These are phyloP conservation scores for Hyphopichia homilentoma DNA, from an alignment of 805 yeast genomes.

Conservation along the genomic window DNA sequence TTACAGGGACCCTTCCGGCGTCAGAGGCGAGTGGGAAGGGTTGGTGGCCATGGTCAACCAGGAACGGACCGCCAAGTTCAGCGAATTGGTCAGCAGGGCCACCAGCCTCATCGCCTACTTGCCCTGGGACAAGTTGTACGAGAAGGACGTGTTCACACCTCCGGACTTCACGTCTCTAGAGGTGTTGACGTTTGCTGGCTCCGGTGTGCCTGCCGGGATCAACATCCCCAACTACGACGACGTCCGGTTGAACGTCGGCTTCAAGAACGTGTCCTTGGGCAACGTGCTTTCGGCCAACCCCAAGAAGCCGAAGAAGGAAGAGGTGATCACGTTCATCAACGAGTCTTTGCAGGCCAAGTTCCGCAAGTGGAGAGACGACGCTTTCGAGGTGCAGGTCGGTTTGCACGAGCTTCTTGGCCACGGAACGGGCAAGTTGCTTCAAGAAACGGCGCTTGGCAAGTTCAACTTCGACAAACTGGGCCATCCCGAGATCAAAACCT, in stretches of 20 bases:
- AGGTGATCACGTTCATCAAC: slow-evolving; percentile 63
- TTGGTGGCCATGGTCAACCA: slow-evolving; percentile 86
- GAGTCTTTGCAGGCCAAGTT: slow-evolving; percentile 52
- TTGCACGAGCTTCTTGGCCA: slow-evolving; percentile 90
- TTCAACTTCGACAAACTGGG: slow-evolving; percentile 67
- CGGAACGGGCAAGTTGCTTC: slow-evolving; percentile 81
- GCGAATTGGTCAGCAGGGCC: slow-evolving; percentile 64
- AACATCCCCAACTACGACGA: slow-evolving; percentile 92
- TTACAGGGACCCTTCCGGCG: slow-evolving; percentile 88
- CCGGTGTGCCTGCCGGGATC: slow-evolving; percentile 91
- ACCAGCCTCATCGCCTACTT: slow-evolving; percentile 57
- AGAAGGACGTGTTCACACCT: slow-evolving; percentile 82
- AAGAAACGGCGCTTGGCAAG: slow-evolving; percentile 49
- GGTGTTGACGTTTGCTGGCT: slow-evolving; percentile 83
- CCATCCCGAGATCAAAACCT: slow-evolving; percentile 70
- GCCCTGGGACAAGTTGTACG: slow-evolving; percentile 77
- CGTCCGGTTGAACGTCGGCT: slow-evolving; percentile 77
- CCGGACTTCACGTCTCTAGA: slow-evolving; percentile 92
- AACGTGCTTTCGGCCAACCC: slow-evolving; percentile 71
- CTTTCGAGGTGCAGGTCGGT: slow-evolving; percentile 92
- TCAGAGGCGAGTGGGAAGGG: slow-evolving; percentile 93
- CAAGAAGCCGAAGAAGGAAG: slow-evolving; percentile 61
- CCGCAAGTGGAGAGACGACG: slow-evolving; percentile 70
- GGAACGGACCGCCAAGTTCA: slow-evolving; percentile 79
- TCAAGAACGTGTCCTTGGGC: slow-evolving; percentile 86